Percentiles rank a stretch among this genome's conserved stretches.
Evolutionary conservation across 306 rosid genomes (phyloP).

Genomic region (Castanopsis chinensis): DNA sequence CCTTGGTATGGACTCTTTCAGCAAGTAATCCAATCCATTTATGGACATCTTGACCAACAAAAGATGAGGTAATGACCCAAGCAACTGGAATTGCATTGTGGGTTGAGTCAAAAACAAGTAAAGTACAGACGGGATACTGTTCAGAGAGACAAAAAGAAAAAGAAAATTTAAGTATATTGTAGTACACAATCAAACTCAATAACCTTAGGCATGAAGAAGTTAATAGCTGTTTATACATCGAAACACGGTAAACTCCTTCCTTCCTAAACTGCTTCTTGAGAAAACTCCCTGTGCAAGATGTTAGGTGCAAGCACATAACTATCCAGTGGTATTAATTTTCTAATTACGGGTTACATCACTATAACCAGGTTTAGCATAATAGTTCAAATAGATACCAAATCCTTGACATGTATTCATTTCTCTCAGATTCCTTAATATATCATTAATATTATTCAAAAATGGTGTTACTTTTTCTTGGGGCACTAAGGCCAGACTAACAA

Average conservation of each 20-base stretch:
- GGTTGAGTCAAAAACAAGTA: conserved; percentile 73
- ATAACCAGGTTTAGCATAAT: not conserved
- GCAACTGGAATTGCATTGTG: conserved; percentile 82
- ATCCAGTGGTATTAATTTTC: not conserved
- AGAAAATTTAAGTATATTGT: conserved; percentile 11
- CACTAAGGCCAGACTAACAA: not conserved
- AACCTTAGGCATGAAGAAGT: not conserved
- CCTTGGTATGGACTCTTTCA: conserved; percentile 60
- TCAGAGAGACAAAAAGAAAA: conserved; percentile 13
- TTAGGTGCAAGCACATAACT: not conserved
- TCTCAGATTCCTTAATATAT: not conserved
- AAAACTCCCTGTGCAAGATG: not conserved
- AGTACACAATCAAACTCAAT: conserved; percentile 1
- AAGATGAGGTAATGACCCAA: conserved; percentile 73
- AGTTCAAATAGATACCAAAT: not conserved
- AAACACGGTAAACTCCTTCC: not conserved
- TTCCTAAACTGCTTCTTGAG: not conserved
- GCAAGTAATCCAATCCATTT: conserved; percentile 69
- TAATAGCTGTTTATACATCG: not conserved
- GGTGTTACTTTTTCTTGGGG: not conserved
- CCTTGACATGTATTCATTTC: not conserved
- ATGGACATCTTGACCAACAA: conserved; percentile 46
- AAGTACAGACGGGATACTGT: conserved; percentile 67
- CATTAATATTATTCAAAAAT: not conserved
- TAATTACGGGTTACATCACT: not conserved